These are phyloP conservation scores for Trichoderma hamatum DNA, from an alignment of 2,329 filamentous ascomycete genomes.

Conservation along the genomic window DNA sequence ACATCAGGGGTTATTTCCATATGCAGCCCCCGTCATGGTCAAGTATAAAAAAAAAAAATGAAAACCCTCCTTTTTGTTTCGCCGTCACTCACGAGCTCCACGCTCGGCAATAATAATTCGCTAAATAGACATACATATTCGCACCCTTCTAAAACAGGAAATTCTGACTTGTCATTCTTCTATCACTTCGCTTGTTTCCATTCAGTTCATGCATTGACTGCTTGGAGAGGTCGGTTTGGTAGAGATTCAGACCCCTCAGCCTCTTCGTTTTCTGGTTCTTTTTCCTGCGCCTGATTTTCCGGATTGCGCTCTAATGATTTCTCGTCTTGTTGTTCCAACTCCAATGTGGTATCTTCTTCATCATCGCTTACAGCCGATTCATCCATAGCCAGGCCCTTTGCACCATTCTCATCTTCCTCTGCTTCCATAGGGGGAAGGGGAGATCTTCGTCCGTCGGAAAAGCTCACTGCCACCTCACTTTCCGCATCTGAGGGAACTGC, in stretches of 20 bases:
- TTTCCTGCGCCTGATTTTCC: constrained; percentile 30
- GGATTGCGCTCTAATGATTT: constrained; percentile 34
- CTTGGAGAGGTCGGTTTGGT: constrained; percentile 38
- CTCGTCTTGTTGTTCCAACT: constrained; percentile 12
- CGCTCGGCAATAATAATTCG: constrained; percentile 27
- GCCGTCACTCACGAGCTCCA: constrained; percentile 11
- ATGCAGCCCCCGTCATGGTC: background rate
- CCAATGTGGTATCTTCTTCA: constrained; percentile 22
- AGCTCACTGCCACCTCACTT: constrained; percentile 62
- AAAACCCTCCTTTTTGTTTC: constrained; percentile 13
- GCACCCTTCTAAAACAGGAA: constrained; percentile 26
- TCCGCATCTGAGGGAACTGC: constrained; percentile 59
- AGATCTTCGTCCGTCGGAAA: constrained; percentile 61
- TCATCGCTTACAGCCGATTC: constrained; percentile 8
- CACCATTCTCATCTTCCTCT: constrained; percentile 31
- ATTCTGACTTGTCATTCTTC: constrained; percentile 26
- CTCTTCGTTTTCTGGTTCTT: constrained; percentile 30
- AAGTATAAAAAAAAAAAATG: background rate
- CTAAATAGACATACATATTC: constrained; percentile 37
- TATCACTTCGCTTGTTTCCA: constrained; percentile 7
- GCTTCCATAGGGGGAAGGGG: constrained; percentile 57
- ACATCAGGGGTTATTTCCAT: background rate
- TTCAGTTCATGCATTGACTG: constrained; percentile 39
- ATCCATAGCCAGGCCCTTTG: background rate
- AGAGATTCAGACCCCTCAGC: constrained; percentile 37